Base-by-base conservation (phyloP, 2,329 filamentous ascomycete genomes). In the Samsoniella hepiali region DNA sequence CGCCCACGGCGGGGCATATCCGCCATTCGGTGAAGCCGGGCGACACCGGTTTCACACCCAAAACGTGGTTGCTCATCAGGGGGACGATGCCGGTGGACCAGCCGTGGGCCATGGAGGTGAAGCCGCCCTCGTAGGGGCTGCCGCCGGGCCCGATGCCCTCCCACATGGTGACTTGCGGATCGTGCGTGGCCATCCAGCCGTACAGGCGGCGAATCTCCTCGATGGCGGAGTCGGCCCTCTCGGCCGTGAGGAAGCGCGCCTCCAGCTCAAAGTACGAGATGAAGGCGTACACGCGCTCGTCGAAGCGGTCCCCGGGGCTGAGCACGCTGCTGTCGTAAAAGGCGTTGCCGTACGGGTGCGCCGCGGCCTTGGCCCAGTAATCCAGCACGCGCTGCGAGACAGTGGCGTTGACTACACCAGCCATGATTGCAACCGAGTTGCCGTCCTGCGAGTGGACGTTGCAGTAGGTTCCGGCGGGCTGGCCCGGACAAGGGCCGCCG, bases 31-130 rank as follows among this genome's bases (percentile, higher is more conserved):
- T 58, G 65, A 82, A 84, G 0, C 80, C 82, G 0, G 79, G 77
- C 4, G 70, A 72, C 6, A 73, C 71, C 1, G 81, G 81, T 54
- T 67, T 74, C 4, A 84, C 76, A 2, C 82, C 81, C 0, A 84
- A 72, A 1, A 84, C 74, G 47, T 80, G 78, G 51, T 76, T 78
- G 6, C 71, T 79, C 65, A 82, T 66, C 7, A 80, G 69, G 1
- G 82, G 79, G 50, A 81, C 78, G 17, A 84, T 73, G 6, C 82
- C 81, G 1, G 81, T 82, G 3, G 76, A 76, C 82, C 81, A 84
- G 0, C 79, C 82, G 61, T 84, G 82, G 1, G 81, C 76, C 70
- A 81, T 76, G 22, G 78, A 81, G 17, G 80, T 84, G 64, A 77
- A 82, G 0, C 69, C 76, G 1, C 69, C 76, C 67, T 82, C 76